Conservation (phyloP, 257 asterid species). For the Cinchona pubescens region DNA sequence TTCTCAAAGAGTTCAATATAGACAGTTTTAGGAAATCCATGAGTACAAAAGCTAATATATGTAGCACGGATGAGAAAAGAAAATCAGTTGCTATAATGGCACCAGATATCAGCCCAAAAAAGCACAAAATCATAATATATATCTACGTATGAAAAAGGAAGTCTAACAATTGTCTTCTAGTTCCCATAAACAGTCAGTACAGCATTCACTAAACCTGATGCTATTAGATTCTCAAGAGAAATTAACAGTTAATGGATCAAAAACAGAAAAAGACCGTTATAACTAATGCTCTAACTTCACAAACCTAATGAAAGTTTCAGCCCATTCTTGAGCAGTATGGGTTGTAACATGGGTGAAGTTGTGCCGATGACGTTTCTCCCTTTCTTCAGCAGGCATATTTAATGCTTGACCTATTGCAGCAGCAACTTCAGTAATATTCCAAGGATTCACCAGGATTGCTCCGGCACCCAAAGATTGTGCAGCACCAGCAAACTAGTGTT, state of each 20-base stretch:
- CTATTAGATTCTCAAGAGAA: slow-evolving; percentile 5
- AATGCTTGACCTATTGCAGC: slow-evolving; percentile 62
- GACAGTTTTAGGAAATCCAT: not conserved
- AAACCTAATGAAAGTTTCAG: slow-evolving; percentile 89
- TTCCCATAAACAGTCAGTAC: not conserved
- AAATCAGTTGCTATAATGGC: not conserved
- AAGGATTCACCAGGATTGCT: slow-evolving; percentile 94
- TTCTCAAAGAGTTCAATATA: too few species aligned
- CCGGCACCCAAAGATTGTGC: slow-evolving; percentile 99
- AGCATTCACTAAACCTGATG: not conserved
- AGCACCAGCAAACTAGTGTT: slow-evolving; percentile 91
- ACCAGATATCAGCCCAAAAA: not conserved
- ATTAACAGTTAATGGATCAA: not conserved
- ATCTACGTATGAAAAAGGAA: not conserved
- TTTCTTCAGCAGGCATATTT: slow-evolving; percentile 75
- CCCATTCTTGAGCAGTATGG: slow-evolving; percentile 99
- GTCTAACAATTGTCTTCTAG: not conserved
- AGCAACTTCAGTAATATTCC: slow-evolving; percentile 93
- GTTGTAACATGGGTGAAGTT: slow-evolving; percentile 82
- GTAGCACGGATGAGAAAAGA: not conserved
- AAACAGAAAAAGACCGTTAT: not conserved
- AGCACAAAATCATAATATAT: not conserved
- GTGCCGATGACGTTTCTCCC: slow-evolving; percentile 90
- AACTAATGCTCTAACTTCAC: slow-evolving; percentile 12
- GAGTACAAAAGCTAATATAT: too few species aligned